Percentiles rank a stretch among this genome's conserved stretches.
Evolutionary conservation across 2,329 filamentous ascomycete species (phyloP).

Genomic region (Geosmithia flava): DNA sequence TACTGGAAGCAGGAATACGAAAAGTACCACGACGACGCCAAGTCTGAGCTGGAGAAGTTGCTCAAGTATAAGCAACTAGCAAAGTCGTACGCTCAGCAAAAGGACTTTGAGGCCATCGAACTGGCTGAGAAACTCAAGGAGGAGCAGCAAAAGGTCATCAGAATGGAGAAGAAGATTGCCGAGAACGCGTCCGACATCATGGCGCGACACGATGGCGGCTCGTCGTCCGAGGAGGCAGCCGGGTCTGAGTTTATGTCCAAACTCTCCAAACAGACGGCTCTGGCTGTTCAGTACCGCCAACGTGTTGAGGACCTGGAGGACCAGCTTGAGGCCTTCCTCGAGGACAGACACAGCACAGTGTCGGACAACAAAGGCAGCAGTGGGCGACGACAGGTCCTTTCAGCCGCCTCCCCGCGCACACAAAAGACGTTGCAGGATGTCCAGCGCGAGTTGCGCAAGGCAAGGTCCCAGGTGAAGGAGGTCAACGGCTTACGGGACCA

Average conservation of each 20-base stretch:
- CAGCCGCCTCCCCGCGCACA: constrained; percentile 32
- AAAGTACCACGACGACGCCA: constrained; percentile 59
- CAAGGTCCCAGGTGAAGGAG: constrained; percentile 40
- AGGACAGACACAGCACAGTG: constrained; percentile 7
- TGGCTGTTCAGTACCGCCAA: constrained; percentile 44
- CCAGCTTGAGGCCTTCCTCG: constrained; percentile 28
- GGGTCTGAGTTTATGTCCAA: constrained; percentile 37
- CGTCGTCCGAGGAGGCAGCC: constrained; percentile 23
- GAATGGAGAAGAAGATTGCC: constrained; percentile 50
- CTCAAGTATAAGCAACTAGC: constrained; percentile 70
- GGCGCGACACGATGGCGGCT: constrained; percentile 12
- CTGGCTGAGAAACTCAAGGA: constrained; percentile 53
- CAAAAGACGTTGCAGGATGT: constrained; percentile 39
- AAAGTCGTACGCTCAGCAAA: constrained; percentile 67
- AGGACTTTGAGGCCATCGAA: constrained; percentile 58
- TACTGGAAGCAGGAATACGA: constrained; percentile 75
- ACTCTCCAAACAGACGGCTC: constrained; percentile 42
- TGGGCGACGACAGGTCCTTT: constrained; percentile 20
- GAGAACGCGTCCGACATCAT: constrained; percentile 46
- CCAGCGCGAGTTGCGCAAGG: constrained; percentile 40
- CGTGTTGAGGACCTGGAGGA: constrained; percentile 47
- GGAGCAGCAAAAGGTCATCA: constrained; percentile 51
- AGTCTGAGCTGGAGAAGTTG: constrained; percentile 63
- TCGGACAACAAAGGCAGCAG: not conserved
- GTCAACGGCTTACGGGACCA: constrained; percentile 38